These are phyloP conservation scores for Comarum palustre DNA, from an alignment of 306 rosid species.

Conservation along the genomic window DNA sequence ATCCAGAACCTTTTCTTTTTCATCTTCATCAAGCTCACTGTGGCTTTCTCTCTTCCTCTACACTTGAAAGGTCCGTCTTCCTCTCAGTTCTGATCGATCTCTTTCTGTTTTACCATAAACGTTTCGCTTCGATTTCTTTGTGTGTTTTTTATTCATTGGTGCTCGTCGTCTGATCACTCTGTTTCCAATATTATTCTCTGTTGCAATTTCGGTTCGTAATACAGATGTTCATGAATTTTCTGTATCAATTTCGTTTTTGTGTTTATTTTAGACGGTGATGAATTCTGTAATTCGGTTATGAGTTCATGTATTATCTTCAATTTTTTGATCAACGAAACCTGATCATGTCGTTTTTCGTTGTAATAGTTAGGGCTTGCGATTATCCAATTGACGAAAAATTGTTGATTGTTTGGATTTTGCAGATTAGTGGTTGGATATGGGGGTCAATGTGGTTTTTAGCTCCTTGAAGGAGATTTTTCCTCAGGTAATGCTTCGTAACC, in stretches of 20 bases:
- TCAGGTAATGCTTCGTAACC: slow-evolving; percentile 37
- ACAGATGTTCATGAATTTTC: too few relatives aligned
- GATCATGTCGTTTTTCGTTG: too few relatives aligned
- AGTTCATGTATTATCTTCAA: too few relatives aligned
- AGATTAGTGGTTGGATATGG: slow-evolving; percentile 48
- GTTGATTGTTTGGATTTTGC: slow-evolving; percentile 17
- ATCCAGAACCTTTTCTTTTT: background rate
- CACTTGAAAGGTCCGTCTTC: slow-evolving; percentile 26
- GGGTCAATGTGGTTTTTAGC: slow-evolving; percentile 52
- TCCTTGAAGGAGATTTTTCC: slow-evolving; percentile 71
- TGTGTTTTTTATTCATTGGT: too few relatives aligned
- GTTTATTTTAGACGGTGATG: too few relatives aligned
- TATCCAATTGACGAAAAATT: background rate
- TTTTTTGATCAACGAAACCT: too few relatives aligned
- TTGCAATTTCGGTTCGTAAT: too few relatives aligned
- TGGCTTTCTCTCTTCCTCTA: slow-evolving; percentile 10
- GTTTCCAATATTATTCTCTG: too few relatives aligned
- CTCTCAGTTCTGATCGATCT: background rate
- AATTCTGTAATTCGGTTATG: too few relatives aligned
- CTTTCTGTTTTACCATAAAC: background rate
- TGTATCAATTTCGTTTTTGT: too few relatives aligned
- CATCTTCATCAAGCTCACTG: background rate
- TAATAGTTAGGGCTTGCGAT: background rate
- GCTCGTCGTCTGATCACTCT: too few relatives aligned
- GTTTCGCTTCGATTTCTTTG: background rate